phyloP scores from a whole-genome alignment of 1,284 basidiomycete species.

The Ceratobasidium sp. region DNA sequence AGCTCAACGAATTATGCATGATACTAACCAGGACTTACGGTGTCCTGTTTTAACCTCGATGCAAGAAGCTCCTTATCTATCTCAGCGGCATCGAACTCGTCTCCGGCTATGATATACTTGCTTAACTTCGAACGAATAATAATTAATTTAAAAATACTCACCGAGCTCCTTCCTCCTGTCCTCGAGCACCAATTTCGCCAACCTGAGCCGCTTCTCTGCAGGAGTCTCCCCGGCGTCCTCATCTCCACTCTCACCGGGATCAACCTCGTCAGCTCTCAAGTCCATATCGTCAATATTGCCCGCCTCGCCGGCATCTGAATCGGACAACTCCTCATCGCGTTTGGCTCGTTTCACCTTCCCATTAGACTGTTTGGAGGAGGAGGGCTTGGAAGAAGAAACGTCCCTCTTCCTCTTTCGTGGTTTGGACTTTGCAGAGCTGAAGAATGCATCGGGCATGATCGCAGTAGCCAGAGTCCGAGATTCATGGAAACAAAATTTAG shows the following conservation, averaged over 20 bases:
- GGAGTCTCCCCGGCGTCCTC: slow-evolving; percentile 92
- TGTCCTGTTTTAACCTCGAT: slow-evolving; percentile 89
- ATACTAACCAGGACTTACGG: slow-evolving; percentile 60
- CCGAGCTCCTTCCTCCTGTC: slow-evolving; percentile 84
- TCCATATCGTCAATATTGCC: slow-evolving; percentile 81
- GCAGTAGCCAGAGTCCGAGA: slow-evolving; percentile 6
- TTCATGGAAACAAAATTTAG: slow-evolving; percentile 41
- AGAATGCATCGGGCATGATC: slow-evolving; percentile 47
- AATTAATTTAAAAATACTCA: slow-evolving; percentile 58
- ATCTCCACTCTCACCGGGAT: slow-evolving; percentile 73
- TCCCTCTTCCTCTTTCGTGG: slow-evolving; percentile 47
- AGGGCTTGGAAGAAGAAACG: slow-evolving; percentile 39
- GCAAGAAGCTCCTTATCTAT: slow-evolving; percentile 94
- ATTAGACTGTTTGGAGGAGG: slow-evolving; percentile 39
- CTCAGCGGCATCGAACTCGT: slow-evolving; percentile 93
- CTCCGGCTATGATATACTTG: slow-evolving; percentile 67
- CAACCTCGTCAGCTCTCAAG: slow-evolving; percentile 71
- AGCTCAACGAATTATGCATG: slow-evolving; percentile 23
- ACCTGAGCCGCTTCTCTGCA: slow-evolving; percentile 90
- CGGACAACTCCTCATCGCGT: slow-evolving; percentile 79
- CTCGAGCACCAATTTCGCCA: slow-evolving; percentile 93
- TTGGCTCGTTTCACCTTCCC: slow-evolving; percentile 43
- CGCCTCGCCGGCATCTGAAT: slow-evolving; percentile 66
- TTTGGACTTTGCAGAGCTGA: slow-evolving; percentile 43
- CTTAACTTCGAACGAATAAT: slow-evolving; percentile 26